Conservation (phyloP, 2,329 filamentous ascomycete species). For the Ambrosiella cleistominuta region DNA sequence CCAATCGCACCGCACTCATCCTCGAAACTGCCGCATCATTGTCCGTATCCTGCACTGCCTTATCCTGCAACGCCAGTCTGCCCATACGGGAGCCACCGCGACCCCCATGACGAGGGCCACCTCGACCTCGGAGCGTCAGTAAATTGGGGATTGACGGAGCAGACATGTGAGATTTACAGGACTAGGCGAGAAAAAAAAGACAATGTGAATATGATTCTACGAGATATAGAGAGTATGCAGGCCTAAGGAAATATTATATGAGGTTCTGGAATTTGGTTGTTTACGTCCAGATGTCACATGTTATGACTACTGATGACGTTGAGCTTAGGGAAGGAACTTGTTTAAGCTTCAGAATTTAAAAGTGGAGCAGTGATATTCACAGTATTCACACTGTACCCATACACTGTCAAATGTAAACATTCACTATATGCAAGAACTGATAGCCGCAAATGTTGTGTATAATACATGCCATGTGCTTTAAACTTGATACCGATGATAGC, state of each 20-base stretch:
- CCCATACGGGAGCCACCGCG: constrained; percentile 22
- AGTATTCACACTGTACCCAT: neutral
- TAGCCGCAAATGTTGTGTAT: neutral
- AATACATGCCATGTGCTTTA: too few relatives aligned
- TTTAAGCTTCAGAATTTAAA: neutral
- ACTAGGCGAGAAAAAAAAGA: neutral
- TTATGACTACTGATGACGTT: neutral
- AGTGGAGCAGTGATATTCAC: neutral
- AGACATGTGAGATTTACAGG: constrained; percentile 35
- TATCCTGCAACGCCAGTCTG: constrained; percentile 39
- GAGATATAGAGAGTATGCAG: too few relatives aligned
- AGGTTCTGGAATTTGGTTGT: too few relatives aligned
- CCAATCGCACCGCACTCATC: constrained; percentile 69
- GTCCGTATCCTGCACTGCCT: constrained; percentile 73
- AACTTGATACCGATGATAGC: too few relatives aligned
- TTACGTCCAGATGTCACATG: too few relatives aligned
- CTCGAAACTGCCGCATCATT: constrained; percentile 78
- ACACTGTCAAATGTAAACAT: too few relatives aligned
- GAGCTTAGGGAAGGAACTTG: neutral
- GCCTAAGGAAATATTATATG: too few relatives aligned
- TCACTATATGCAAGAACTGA: neutral
- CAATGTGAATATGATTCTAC: too few relatives aligned
- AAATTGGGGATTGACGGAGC: constrained; percentile 66
- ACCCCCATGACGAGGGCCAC: constrained; percentile 21
- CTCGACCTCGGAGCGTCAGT: constrained; percentile 32